Evolutionary conservation across 495 filamentous ascomycete species (phyloP).

Genomic region (Podospora bellae-mahoneyi): DNA sequence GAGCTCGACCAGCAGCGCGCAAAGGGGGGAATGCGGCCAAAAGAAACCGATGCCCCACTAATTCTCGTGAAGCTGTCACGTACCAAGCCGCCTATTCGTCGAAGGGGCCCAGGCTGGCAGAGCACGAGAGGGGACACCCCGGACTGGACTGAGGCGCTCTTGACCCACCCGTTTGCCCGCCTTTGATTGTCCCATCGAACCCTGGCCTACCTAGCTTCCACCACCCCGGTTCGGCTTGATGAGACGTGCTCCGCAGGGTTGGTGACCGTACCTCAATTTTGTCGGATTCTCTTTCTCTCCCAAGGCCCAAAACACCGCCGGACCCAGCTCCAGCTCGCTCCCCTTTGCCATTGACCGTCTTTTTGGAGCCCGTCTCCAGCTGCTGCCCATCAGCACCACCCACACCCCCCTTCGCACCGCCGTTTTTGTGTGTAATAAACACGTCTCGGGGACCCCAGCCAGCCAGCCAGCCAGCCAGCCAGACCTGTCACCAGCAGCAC

Average conservation of each 20-base stretch:
- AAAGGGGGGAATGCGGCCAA: conserved; percentile 5
- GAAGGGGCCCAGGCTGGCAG: conserved; percentile 12
- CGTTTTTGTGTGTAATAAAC: conserved; percentile 8
- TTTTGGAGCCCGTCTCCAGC: conserved; percentile 1
- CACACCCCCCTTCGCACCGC: conserved; percentile 1
- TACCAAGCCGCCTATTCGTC: conserved; percentile 15
- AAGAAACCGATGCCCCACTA: conserved; percentile 2
- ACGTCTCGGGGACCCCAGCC: conserved; percentile 13
- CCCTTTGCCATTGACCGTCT: conserved; percentile 23
- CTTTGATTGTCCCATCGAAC: conserved; percentile 28
- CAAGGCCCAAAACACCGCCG: conserved; percentile 21
- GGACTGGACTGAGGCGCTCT: conserved; percentile 19
- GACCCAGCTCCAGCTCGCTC: conserved; percentile 18
- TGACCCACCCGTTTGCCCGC: conserved; percentile 27
- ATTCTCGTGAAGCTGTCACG: conserved; percentile 1
- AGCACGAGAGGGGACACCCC: conserved; percentile 16
- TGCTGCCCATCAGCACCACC: background rate
- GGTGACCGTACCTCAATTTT: conserved; percentile 27
- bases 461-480: background rate
- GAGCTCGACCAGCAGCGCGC: conserved; percentile 6
- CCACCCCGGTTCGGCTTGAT: conserved; percentile 25
- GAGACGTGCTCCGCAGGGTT: conserved; percentile 29
- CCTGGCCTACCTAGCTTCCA: conserved; percentile 23
- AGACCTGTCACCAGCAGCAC: background rate
- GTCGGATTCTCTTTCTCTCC: conserved; percentile 6